Conservation (phyloP, 2,329 filamentous ascomycete genomes). For the Magnaporthiopsis incrustans region DNA sequence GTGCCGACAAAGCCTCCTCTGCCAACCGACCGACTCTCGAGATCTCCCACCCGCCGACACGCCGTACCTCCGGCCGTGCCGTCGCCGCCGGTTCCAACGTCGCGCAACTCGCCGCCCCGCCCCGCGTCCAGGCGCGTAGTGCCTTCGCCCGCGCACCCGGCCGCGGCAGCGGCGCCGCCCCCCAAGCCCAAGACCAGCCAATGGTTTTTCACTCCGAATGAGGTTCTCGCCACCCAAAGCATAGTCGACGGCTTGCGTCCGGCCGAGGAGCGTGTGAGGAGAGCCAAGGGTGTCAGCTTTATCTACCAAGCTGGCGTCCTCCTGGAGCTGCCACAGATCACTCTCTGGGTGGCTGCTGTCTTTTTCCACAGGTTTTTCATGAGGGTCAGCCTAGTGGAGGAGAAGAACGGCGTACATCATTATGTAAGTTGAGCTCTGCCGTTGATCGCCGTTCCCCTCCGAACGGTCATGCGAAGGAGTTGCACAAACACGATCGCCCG, state of each 20-base stretch:
- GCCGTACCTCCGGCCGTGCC: conserved; percentile 53
- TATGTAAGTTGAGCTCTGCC: conserved; percentile 54
- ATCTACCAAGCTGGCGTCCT: conserved; percentile 91
- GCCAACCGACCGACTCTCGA: conserved; percentile 34
- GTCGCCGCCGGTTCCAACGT: conserved; percentile 49
- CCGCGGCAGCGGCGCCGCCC: conserved; percentile 26
- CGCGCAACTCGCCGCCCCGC: conserved; percentile 47
- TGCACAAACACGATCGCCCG: conserved; percentile 8
- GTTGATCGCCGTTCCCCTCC: background rate
- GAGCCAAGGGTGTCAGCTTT: conserved; percentile 92
- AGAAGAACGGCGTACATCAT: conserved; percentile 74
- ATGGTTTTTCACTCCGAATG: conserved; percentile 84
- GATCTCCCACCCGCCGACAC: conserved; percentile 41
- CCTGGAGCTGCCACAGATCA: conserved; percentile 85
- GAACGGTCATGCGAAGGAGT: background rate
- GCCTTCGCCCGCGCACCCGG: conserved; percentile 31
- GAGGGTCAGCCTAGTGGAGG: conserved; percentile 72
- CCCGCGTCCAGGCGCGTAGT: conserved; percentile 31
- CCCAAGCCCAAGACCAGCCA: conserved; percentile 39
- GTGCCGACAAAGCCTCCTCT: conserved; percentile 29
- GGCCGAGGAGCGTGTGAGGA: conserved; percentile 68
- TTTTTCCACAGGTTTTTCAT: conserved; percentile 97
- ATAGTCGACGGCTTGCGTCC: conserved; percentile 72
- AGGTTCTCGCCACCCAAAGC: conserved; percentile 75
- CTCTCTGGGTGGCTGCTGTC: conserved; percentile 82